phyloP scores from a whole-genome alignment of 768 basidiomycete genomes.

The Crucibulum laeve region DNA sequence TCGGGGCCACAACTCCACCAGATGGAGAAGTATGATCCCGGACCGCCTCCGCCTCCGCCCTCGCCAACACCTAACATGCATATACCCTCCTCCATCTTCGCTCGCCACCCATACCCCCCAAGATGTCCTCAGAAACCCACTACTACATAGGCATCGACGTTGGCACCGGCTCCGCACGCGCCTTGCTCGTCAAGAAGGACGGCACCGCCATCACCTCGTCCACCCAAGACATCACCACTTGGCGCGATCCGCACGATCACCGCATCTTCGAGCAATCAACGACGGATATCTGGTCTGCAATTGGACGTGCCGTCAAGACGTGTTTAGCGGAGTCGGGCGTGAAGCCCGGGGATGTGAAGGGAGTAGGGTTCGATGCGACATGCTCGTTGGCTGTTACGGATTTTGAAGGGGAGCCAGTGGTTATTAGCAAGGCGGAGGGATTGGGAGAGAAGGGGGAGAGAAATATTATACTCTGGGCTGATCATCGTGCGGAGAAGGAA shows the following conservation, averaged over 20 bases:
- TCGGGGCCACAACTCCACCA: neutral
- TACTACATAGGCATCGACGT: slow-evolving; percentile 80
- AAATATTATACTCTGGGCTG: slow-evolving; percentile 94
- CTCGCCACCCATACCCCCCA: neutral
- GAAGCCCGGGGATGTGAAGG: slow-evolving; percentile 63
- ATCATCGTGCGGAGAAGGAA: slow-evolving; percentile 91
- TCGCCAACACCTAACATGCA: neutral
- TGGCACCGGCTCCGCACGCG: slow-evolving; percentile 92
- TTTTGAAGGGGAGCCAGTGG: slow-evolving; percentile 65
- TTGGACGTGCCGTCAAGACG: slow-evolving; percentile 55
- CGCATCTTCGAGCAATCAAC: slow-evolving; percentile 98
- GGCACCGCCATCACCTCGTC: slow-evolving; percentile 77
- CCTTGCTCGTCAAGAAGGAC: slow-evolving; percentile 65
- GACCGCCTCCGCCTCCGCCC: neutral
- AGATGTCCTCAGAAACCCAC: slow-evolving; percentile 31
- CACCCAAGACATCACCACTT: slow-evolving; percentile 80
- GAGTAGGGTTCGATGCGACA: slow-evolving; percentile 93
- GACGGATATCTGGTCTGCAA: slow-evolving; percentile 76
- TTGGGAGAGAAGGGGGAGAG: slow-evolving; percentile 68
- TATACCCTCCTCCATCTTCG: neutral
- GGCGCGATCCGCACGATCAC: slow-evolving; percentile 79
- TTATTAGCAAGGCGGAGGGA: slow-evolving; percentile 63
- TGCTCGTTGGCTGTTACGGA: slow-evolving; percentile 91
- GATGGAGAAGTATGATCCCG: neutral
- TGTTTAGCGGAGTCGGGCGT: slow-evolving; percentile 59